Evolutionary conservation across 805 yeast genomes (phyloP).

Genomic region (Hanseniaspora mollemarum): DNA sequence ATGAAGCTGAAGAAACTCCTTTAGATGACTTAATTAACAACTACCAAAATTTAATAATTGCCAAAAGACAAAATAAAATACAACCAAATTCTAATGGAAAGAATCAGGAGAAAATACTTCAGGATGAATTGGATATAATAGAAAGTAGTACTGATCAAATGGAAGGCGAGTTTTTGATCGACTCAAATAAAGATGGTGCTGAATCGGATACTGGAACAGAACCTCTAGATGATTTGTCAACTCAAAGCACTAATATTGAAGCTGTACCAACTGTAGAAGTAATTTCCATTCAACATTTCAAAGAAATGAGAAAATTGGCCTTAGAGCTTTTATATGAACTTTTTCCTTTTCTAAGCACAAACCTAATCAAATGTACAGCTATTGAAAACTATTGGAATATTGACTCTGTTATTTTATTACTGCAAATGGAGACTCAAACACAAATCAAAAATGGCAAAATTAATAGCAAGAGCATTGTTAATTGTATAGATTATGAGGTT

Average conservation of each 20-base stretch:
- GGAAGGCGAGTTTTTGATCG: too few species aligned
- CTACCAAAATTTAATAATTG: neutral
- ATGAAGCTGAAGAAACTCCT: neutral
- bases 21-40: neutral
- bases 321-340: neutral
- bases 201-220: too few species aligned
- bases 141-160: too few species aligned
- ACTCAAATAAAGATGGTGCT: too few species aligned
- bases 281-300: constrained; percentile 6
- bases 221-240: too few species aligned
- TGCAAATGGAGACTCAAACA: neutral
- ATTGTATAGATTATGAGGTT: neutral
- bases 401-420: neutral
- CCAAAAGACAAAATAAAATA: neutral
- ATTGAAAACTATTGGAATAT: constrained; percentile 7
- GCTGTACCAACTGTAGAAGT: neutral
- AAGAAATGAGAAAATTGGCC: constrained; percentile 2
- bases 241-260: neutral
- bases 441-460: neutral
- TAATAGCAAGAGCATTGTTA: neutral
- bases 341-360: neutral
- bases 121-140: too few species aligned
- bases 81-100: neutral
- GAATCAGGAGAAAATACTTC: neutral
- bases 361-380: neutral